Evolutionary conservation across 257 asterid species (phyloP), one percentile per base, ranked within the genome.

Genomic region (Eustoma russellianum): DNA sequence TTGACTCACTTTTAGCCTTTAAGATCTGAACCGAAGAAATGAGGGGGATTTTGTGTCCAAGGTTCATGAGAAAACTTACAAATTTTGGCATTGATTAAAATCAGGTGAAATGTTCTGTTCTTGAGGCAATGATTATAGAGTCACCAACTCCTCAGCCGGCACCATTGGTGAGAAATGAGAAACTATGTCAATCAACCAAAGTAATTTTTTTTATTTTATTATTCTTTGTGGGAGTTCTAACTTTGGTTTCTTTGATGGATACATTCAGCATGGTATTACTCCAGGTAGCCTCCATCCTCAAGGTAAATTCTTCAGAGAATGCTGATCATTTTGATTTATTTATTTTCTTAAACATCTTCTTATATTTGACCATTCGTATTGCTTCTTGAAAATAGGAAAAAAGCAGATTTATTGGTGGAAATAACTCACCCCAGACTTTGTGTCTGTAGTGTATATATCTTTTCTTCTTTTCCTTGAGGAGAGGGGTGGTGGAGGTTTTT

Each of bases 211-310:
- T 1, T 4, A 16, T 38, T 35, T 28, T 6, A 3, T 13, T 40
- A 10, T n/a, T n/a, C n/a, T n/a, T n/a, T n/a, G n/a, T n/a, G n/a
- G 30, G 7, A 17, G 46, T 28, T 15, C 41, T 48, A 14, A 19
- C 11, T 5, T 13, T 44, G 3, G 3, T 7, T 1, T 56, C 34
- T 35, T 52, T 44, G 48, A 41, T 56, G 18, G 53, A 33, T 28
- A 13, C 34, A 2, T 50, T 17, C 82, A 83, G 93, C 50, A 72
- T 35, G 93, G 93, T 28, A 58, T 70, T 51, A 80, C 87, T 65
- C 93, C 82, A 2, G 93, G 93, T 59, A 78, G 88, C 68, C 93
- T 86, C 48, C 83, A 69, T 9, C 95, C 93, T 33, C 80, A 83
- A 67, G 95, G 93, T 86, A 75, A 65, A 50, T 6, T 35, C 40